Evolutionary conservation across 768 basidiomycete species (phyloP).

Genomic region (Trametes villosa): DNA sequence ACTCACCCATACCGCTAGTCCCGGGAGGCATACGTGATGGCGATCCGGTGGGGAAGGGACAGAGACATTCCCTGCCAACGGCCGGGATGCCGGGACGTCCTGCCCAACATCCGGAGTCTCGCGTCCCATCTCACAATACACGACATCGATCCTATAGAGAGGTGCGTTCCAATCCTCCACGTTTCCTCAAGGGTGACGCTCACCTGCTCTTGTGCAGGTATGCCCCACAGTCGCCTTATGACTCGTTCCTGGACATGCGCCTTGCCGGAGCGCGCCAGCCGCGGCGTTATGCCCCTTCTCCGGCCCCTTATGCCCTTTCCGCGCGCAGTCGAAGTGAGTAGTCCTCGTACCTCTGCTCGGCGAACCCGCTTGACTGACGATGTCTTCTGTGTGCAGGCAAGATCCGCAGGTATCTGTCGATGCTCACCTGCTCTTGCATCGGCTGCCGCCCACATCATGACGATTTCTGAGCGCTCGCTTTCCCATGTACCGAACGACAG

Average conservation of each 20-base stretch:
- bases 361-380: neutral
- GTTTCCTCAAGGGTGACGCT: no score
- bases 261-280: conserved; percentile 3
- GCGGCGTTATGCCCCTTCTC: conserved; percentile 14
- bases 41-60: conserved; percentile 12
- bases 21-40: conserved; percentile 19
- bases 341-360: no score
- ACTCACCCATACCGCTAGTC: neutral
- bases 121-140: conserved; percentile 27
- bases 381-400: conserved; percentile 4
- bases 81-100: conserved; percentile 22
- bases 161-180: neutral
- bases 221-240: neutral
- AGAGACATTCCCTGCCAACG: conserved; percentile 23
- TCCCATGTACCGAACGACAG: neutral
- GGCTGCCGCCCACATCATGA: neutral
- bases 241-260: conserved; percentile 19
- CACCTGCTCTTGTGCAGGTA: neutral
- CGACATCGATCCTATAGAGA: conserved; percentile 18
- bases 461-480: conserved; percentile 2
- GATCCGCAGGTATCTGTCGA: conserved; percentile 13
- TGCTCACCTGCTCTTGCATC: conserved; percentile 7
- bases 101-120: conserved; percentile 23
- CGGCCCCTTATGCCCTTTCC: conserved; percentile 13
- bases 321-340: conserved; percentile 8